Conservation (phyloP, 2,329 filamentous ascomycete genomes). For the Xylogone sp. region DNA sequence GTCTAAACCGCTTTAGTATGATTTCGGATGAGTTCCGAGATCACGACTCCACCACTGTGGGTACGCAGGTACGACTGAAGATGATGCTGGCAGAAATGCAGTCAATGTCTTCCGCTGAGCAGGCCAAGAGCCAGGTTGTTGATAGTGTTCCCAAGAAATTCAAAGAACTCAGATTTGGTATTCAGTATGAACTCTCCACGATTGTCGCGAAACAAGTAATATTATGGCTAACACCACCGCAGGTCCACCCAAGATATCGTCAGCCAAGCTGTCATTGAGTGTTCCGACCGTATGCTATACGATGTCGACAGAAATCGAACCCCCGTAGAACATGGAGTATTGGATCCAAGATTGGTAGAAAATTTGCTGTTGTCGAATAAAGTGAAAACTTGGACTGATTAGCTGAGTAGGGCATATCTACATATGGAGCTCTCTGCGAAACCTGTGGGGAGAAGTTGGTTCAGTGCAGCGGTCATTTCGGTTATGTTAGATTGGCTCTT, state of each 20-base stretch:
- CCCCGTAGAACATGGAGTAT: conserved; percentile 76
- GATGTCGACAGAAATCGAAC: conserved; percentile 77
- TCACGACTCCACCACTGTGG: too few species aligned
- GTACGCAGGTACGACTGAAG: too few species aligned
- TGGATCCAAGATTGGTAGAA: conserved; percentile 73
- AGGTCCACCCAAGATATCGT: conserved; percentile 92
- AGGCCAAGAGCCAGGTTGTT: conserved; percentile 80
- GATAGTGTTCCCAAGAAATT: conserved; percentile 89
- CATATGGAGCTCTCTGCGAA: conserved; percentile 72
- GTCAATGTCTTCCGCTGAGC: conserved; percentile 17
- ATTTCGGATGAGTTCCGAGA: too few species aligned
- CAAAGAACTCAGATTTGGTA: conserved; percentile 89
- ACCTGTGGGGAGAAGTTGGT: conserved; percentile 81
- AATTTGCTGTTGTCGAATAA: background rate
- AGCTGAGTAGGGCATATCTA: conserved; percentile 69
- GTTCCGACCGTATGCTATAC: conserved; percentile 89
- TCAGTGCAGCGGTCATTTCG: conserved; percentile 92
- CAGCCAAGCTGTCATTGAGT: conserved; percentile 89
- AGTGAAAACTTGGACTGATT: conserved; percentile 6
- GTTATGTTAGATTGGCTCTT: conserved; percentile 83
- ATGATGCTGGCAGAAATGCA: too few species aligned
- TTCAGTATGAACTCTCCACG: too few species aligned
- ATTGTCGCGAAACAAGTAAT: conserved; percentile 1
- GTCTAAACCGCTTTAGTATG: too few species aligned
- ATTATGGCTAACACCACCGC: conserved; percentile 20